Evolutionary conservation across 306 rosid genomes (phyloP).

Genomic region (Vigna trinervia): DNA sequence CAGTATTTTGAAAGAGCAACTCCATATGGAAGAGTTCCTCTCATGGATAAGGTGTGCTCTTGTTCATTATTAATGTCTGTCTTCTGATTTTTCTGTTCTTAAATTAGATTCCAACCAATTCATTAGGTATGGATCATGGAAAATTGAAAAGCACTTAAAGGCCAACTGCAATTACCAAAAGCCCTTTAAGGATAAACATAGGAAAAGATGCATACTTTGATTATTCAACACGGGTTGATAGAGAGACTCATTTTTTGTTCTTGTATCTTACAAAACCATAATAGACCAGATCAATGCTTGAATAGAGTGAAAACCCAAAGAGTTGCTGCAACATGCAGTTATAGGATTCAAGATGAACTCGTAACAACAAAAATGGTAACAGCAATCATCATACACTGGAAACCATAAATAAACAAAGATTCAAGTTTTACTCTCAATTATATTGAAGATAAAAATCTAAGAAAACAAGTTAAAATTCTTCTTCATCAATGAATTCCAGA

Average conservation of each 20-base stretch:
- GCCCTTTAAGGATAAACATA: conserved; percentile 43
- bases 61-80: neutral
- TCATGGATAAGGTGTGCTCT: conserved; percentile 81
- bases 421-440: too few species aligned
- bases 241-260: neutral
- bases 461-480: too few species aligned
- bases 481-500: too few species aligned
- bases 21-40: conserved; percentile 95
- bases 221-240: conserved; percentile 35
- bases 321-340: too few species aligned
- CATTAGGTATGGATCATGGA: conserved; percentile 18
- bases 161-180: conserved; percentile 9
- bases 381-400: too few species aligned
- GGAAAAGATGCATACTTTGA: conserved; percentile 48
- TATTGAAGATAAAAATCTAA: too few species aligned
- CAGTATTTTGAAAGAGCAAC: conserved; percentile 92
- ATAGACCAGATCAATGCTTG: too few species aligned
- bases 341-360: too few species aligned
- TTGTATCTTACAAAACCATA: too few species aligned
- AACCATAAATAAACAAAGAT: too few species aligned
- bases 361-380: too few species aligned
- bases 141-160: conserved; percentile 17
- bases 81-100: conserved; percentile 23
- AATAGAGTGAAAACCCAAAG: too few species aligned
- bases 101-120: conserved; percentile 23